A percentile compares a stretch with the other conserved stretches of the same genome.
These are phyloP conservation scores for Salix arbutifolia DNA, from an alignment of 345 rosid species.

Conservation along the genomic window DNA sequence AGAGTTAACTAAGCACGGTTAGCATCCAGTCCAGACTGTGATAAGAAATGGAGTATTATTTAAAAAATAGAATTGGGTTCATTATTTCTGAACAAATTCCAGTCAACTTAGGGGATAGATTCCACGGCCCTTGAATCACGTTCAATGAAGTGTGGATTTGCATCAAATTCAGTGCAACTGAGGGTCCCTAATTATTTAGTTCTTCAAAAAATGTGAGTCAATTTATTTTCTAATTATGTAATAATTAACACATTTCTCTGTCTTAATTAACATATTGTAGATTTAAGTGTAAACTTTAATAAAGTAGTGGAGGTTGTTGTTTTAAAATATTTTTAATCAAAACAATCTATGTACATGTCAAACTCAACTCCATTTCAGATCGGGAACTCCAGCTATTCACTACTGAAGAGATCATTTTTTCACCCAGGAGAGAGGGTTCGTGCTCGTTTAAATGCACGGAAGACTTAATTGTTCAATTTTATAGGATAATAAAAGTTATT, in stretches of 20 bases:
- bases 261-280: not conserved
- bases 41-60: not conserved
- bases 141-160: not conserved
- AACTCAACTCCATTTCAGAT: not conserved
- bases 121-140: constrained; percentile 9
- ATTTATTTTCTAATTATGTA: not conserved
- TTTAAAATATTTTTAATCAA: no score
- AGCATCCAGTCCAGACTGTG: not conserved
- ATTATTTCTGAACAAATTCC: not conserved
- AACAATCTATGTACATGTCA: not conserved
- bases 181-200: not conserved
- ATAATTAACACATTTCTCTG: not conserved
- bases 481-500: not conserved
- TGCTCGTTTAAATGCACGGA: no score
- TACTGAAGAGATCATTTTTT: not conserved
- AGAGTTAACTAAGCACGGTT: not conserved
- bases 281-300: no score
- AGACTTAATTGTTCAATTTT: not conserved
- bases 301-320: no score
- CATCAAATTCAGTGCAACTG: constrained; percentile 40
- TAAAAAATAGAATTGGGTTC: not conserved
- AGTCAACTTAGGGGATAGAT: constrained; percentile 9
- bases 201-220: not conserved
- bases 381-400: not conserved
- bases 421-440: not conserved